Evolutionary conservation across 768 basidiomycete species (phyloP).

Genomic region (Russula earlei): DNA sequence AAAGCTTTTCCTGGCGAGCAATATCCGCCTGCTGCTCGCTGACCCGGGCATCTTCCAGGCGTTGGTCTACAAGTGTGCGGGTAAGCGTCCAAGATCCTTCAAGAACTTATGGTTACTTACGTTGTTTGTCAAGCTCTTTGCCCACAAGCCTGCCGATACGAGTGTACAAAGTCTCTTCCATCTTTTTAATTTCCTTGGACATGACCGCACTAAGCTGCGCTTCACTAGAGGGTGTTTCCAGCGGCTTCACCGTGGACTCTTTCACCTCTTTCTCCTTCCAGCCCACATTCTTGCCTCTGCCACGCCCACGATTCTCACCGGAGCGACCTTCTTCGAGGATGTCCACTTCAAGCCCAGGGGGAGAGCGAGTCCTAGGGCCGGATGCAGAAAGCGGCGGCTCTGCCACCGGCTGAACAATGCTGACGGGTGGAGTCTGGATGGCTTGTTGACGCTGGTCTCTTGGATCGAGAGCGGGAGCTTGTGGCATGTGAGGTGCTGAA

Average conservation of each 20-base stretch:
- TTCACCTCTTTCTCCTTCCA: conserved; percentile 50
- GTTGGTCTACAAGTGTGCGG: conserved; percentile 49
- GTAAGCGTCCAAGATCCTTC: conserved; percentile 9
- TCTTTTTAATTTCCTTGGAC: conserved; percentile 70
- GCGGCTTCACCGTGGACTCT: conserved; percentile 34
- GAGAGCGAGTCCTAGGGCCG: conserved; percentile 43
- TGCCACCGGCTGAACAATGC: conserved; percentile 16
- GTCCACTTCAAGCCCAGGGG: conserved; percentile 63
- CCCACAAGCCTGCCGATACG: conserved; percentile 71
- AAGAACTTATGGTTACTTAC: conserved; percentile 36
- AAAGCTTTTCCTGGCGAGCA: conserved; percentile 76
- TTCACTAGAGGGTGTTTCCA: conserved; percentile 32
- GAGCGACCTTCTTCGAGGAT: conserved; percentile 49
- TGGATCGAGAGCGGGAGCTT: conserved; percentile 24
- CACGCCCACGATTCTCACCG: conserved; percentile 43
- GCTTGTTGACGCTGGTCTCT: conserved; percentile 20
- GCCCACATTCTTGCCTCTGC: conserved; percentile 48
- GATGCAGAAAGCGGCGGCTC: conserved; percentile 22
- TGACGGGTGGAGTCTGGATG: conserved; percentile 13
- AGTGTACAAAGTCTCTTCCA: conserved; percentile 69
- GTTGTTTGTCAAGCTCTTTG: conserved; percentile 87
- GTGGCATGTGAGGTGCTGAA: conserved; percentile 23
- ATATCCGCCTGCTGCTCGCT: conserved; percentile 77
- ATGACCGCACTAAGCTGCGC: conserved; percentile 48
- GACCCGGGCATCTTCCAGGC: conserved; percentile 70